These are phyloP conservation scores for Fonsecaea pedrosoi DNA, from an alignment of 2,329 filamentous ascomycete species.

Conservation along the genomic window DNA sequence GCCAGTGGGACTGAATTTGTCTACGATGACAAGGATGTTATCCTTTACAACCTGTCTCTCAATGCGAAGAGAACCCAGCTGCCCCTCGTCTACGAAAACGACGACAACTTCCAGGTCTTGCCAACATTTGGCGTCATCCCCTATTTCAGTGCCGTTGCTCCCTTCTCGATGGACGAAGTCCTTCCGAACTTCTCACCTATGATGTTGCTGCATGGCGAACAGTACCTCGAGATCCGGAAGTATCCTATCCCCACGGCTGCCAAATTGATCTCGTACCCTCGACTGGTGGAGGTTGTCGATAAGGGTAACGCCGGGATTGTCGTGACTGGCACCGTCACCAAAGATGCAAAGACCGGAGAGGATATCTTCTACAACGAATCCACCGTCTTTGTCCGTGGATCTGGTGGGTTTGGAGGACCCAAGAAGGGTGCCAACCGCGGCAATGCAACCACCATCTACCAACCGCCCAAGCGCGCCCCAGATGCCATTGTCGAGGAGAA, in stretches of 20 bases:
- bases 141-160: constrained; percentile 81
- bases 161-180: constrained; percentile 80
- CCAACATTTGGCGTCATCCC: constrained; percentile 87
- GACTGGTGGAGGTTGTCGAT: constrained; percentile 89
- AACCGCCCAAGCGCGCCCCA: constrained; percentile 75
- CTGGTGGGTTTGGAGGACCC: constrained; percentile 86
- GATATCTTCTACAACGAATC: constrained; percentile 97
- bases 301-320: constrained; percentile 90
- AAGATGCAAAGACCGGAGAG: constrained; percentile 82
- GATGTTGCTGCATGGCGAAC: constrained; percentile 98
- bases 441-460: constrained; percentile 78
- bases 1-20: constrained; percentile 76
- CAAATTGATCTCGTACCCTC: constrained; percentile 38
- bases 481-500: constrained; percentile 84
- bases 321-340: constrained; percentile 79
- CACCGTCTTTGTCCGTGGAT: constrained; percentile 89
- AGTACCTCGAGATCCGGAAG: constrained; percentile 93
- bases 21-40: constrained; percentile 85
- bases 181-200: constrained; percentile 97
- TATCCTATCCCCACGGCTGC: constrained; percentile 76
- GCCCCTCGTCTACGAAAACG: constrained; percentile 85
- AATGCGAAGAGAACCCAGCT: constrained; percentile 91
- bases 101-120: constrained; percentile 89
- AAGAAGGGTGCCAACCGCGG: constrained; percentile 80
- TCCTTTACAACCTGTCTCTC: constrained; percentile 94